A percentile compares a stretch with the other conserved stretches of the same genome.
Conservation (phyloP, 495 filamentous ascomycete genomes). For the Neurospora sp. region DNA sequence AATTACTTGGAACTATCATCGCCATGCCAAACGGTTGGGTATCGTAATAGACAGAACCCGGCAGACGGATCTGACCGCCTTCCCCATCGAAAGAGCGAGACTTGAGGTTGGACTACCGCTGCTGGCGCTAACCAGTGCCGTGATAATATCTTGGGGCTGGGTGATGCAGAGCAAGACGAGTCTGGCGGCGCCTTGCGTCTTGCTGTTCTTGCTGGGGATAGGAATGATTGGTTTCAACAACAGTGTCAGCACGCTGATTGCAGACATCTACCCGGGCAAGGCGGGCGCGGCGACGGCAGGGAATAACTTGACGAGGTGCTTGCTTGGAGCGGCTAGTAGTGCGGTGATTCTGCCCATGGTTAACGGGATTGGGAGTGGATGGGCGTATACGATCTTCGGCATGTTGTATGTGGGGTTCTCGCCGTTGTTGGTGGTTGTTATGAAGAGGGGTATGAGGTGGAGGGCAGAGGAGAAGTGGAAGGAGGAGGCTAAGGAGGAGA, state of each 20-base stretch:
- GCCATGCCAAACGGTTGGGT: slow-evolving; percentile 29
- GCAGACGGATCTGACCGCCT: slow-evolving; percentile 39
- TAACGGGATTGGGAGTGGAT: slow-evolving; percentile 52
- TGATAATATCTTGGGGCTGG: slow-evolving; percentile 50
- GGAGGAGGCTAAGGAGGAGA: neutral
- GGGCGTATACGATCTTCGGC: slow-evolving; percentile 60
- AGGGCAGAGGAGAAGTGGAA: slow-evolving; percentile 10
- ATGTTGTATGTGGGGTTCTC: slow-evolving; percentile 41
- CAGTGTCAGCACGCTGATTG: slow-evolving; percentile 43
- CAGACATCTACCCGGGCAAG: slow-evolving; percentile 53
- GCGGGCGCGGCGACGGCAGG: slow-evolving; percentile 59
- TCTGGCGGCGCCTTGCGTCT: slow-evolving; percentile 23
- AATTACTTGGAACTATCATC: slow-evolving; percentile 45
- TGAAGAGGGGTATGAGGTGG: slow-evolving; percentile 33
- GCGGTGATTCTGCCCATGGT: slow-evolving; percentile 60
- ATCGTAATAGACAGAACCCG: slow-evolving; percentile 37
- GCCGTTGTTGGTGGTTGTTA: slow-evolving; percentile 40
- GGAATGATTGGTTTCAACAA: slow-evolving; percentile 41
- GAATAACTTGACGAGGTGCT: slow-evolving; percentile 59
- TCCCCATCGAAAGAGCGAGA: slow-evolving; percentile 58
- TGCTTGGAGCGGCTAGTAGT: slow-evolving; percentile 57
- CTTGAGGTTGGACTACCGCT: slow-evolving; percentile 46
- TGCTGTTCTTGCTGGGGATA: slow-evolving; percentile 47
- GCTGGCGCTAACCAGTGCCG: slow-evolving; percentile 25
- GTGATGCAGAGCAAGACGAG: slow-evolving; percentile 30